Percentiles rank a stretch among this genome's conserved stretches.
These are phyloP conservation scores for Cicer yamashitae DNA, from an alignment of 306 rosid genomes.

Conservation along the genomic window DNA sequence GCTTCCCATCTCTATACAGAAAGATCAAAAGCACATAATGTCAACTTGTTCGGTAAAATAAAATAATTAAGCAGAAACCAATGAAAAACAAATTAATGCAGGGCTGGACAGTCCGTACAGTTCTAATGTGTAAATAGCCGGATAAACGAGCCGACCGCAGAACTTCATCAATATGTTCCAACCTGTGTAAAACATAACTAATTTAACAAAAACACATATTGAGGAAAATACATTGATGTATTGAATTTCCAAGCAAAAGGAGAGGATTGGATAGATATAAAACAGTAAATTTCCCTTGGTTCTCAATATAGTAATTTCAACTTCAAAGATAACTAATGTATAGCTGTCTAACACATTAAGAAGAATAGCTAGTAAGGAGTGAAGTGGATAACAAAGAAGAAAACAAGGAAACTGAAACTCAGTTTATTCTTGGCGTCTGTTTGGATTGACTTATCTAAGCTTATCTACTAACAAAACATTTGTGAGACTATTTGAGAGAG, in stretches of 20 bases:
- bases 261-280: conserved; percentile 12
- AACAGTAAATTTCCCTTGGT: conserved; percentile 31
- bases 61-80: conserved; percentile 18
- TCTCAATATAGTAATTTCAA: conserved; percentile 37
- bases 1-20: conserved; percentile 80
- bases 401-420: conserved; percentile 23
- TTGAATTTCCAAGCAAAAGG: conserved; percentile 14
- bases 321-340: conserved; percentile 32
- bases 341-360: conserved; percentile 32
- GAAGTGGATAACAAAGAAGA: conserved; percentile 30
- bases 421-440: conserved; percentile 2
- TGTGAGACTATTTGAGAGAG: too few relatives aligned
- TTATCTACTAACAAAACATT: too few relatives aligned
- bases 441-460: too few relatives aligned
- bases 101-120: conserved; percentile 58
- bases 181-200: conserved; percentile 55
- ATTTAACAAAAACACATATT: conserved; percentile 14
- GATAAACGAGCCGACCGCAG: conserved; percentile 92
- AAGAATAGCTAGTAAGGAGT: conserved; percentile 33
- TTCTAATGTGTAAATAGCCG: conserved; percentile 89
- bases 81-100: conserved; percentile 19
- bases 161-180: conserved; percentile 89
- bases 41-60: conserved; percentile 19
- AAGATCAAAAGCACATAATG: conserved; percentile 34
- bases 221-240: neutral